phyloP scores from a whole-genome alignment of 495 filamentous ascomycete species.

The Xylaria flabelliformis region DNA sequence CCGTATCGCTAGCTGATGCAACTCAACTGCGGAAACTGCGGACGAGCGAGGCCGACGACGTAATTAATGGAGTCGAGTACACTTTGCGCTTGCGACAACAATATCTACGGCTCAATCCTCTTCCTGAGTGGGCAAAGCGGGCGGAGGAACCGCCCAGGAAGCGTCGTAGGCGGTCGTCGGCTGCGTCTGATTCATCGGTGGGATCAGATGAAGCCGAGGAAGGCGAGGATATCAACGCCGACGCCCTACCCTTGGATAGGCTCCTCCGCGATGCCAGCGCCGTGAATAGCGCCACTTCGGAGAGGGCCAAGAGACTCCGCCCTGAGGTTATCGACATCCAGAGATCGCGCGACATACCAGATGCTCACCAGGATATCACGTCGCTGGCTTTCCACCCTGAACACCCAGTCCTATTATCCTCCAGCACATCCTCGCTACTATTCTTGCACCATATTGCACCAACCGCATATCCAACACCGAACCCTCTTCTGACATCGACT shows the following conservation, averaged over 20 bases:
- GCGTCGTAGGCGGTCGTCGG: slow-evolving; percentile 60
- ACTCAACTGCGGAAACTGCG: slow-evolving; percentile 81
- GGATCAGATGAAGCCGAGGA: slow-evolving; percentile 62
- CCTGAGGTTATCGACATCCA: slow-evolving; percentile 89
- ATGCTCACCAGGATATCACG: slow-evolving; percentile 70
- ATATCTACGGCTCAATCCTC: slow-evolving; percentile 78
- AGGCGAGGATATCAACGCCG: slow-evolving; percentile 65
- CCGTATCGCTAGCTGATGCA: slow-evolving; percentile 77
- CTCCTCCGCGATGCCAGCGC: slow-evolving; percentile 73
- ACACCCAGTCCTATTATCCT: slow-evolving; percentile 86
- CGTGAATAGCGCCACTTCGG: slow-evolving; percentile 52
- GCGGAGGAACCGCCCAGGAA: slow-evolving; percentile 54
- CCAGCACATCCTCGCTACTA: slow-evolving; percentile 81
- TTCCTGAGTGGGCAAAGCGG: slow-evolving; percentile 76
- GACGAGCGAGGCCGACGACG: slow-evolving; percentile 77
- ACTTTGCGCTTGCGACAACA: slow-evolving; percentile 78
- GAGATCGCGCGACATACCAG: slow-evolving; percentile 58
- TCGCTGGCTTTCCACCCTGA: slow-evolving; percentile 88
- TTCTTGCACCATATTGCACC: slow-evolving; percentile 88
- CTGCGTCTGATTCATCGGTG: slow-evolving; percentile 49
- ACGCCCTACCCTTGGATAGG: slow-evolving; percentile 76
- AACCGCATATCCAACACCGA: slow-evolving; percentile 71
- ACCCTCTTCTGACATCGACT: slow-evolving; percentile 87
- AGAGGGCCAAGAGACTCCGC: slow-evolving; percentile 69
- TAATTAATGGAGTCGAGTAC: slow-evolving; percentile 87